Percentiles rank a stretch among this genome's conserved stretches.
Conservation (phyloP, 805 yeast genomes). For the Metschnikowia colocasiae region DNA sequence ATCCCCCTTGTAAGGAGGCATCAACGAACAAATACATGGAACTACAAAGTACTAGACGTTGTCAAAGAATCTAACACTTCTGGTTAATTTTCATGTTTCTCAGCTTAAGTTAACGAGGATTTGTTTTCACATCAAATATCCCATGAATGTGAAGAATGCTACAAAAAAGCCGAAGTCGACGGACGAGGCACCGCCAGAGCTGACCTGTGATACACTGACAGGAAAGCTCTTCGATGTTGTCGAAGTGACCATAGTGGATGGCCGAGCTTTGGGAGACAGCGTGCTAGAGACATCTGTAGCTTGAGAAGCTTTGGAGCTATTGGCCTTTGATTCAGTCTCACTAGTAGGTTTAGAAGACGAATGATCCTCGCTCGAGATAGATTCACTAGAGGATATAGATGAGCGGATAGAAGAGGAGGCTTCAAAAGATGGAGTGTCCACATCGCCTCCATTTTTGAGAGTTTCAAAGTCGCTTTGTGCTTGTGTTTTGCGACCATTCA, state of each 20-base stretch:
- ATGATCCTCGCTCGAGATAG: not conserved
- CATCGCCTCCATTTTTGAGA: slow-evolving; percentile 4
- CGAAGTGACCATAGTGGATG: not conserved
- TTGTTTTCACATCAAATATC: not conserved
- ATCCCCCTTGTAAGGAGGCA: too few relatives aligned
- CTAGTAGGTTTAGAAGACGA: not conserved
- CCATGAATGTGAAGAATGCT: not conserved
- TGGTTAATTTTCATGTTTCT: too few relatives aligned
- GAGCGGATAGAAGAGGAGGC: slow-evolving; percentile 2
- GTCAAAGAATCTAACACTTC: too few relatives aligned
- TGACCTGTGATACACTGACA: not conserved
- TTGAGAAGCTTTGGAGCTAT: not conserved
- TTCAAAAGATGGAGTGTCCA: not conserved
- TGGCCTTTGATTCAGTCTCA: not conserved
- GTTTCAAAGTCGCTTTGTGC: slow-evolving; percentile 9
- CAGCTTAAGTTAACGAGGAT: not conserved
- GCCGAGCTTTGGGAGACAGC: not conserved
- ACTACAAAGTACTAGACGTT: too few relatives aligned
- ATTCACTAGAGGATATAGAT: not conserved
- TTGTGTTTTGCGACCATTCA: slow-evolving; percentile 18
- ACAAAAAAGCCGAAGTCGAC: not conserved
- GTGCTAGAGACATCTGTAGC: not conserved
- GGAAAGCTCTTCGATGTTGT: not conserved
- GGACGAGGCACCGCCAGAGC: not conserved
- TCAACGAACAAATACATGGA: too few relatives aligned